Conservation (phyloP, 805 yeast genomes). For the Kodamaea fukazawae region DNA sequence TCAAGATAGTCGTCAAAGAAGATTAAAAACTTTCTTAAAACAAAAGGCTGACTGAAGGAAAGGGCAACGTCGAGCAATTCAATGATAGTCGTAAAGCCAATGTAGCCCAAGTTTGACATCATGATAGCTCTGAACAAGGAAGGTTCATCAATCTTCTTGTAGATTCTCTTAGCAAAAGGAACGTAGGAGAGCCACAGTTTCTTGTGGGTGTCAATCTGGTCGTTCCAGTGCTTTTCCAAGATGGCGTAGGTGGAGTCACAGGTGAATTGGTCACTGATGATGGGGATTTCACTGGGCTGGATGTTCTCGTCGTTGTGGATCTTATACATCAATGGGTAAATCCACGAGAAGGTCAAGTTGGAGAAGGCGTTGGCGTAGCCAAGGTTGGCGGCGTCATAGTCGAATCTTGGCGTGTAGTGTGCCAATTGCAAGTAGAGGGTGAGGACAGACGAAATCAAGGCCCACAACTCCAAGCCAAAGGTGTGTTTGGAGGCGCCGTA, state of each 20-base stretch:
- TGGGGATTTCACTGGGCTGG: constrained; percentile 17
- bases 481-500: constrained; percentile 4
- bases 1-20: constrained; percentile 19
- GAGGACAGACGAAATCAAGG: constrained; percentile 11
- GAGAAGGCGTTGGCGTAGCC: constrained; percentile 20
- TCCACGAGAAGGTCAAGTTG: constrained; percentile 24
- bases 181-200: constrained; percentile 8
- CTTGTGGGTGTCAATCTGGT: constrained; percentile 14
- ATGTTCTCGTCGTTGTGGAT: constrained; percentile 24
- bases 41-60: constrained; percentile 27
- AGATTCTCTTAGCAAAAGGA: constrained; percentile 7
- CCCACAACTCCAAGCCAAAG: constrained; percentile 12
- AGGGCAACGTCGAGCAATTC: constrained; percentile 23
- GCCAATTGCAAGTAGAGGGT: constrained; percentile 17
- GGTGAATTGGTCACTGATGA: constrained; percentile 5
- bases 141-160: constrained; percentile 9
- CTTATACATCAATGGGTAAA: constrained; percentile 24
- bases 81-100: constrained; percentile 13
- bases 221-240: constrained; percentile 25
- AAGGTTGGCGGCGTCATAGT: constrained; percentile 21
- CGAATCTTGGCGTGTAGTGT: constrained; percentile 21
- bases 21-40: constrained; percentile 27
- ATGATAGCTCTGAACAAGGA: constrained; percentile 22
- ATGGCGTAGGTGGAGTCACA: constrained; percentile 16
- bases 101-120: constrained; percentile 14